These are phyloP conservation scores for Pseudomonodictys pantanalensis DNA, from an alignment of 495 filamentous ascomycete genomes.

Conservation along the genomic window DNA sequence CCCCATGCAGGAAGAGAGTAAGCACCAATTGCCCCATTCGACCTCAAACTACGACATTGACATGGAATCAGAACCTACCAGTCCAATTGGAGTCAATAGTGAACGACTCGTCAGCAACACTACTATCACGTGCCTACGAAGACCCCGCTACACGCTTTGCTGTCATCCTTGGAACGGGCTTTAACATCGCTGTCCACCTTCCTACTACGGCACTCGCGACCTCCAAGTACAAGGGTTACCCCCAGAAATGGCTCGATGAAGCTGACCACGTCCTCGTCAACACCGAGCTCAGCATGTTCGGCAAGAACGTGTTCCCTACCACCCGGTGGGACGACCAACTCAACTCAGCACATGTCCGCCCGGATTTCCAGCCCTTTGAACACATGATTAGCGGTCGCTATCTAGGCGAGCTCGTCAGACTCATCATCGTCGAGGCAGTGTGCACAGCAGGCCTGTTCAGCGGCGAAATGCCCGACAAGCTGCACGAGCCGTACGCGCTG, in stretches of 20 bases:
- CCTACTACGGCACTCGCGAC: constrained; percentile 37
- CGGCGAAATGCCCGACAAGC: constrained; percentile 53
- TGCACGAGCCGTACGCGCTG: constrained; percentile 55
- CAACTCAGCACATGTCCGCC: constrained; percentile 38
- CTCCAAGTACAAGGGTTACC: constrained; percentile 41
- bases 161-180: constrained; percentile 47
- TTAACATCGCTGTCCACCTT: constrained; percentile 45
- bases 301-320: constrained; percentile 41
- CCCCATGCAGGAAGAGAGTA: constrained; percentile 52
- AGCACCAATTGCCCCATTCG: constrained; percentile 4
- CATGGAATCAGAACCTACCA: constrained; percentile 36
- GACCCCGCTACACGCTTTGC: constrained; percentile 43
- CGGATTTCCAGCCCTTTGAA: constrained; percentile 49
- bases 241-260: constrained; percentile 38
- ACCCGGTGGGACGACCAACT: constrained; percentile 47
- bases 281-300: constrained; percentile 49
- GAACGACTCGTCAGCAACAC: constrained; percentile 45
- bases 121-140: constrained; percentile 46
- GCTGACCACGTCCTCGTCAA: constrained; percentile 46
- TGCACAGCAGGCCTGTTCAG: constrained; percentile 53
- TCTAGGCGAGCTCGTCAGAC: constrained; percentile 57
- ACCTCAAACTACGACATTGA: constrained; percentile 7
- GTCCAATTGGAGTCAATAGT: constrained; percentile 45
- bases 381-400: constrained; percentile 53
- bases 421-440: constrained; percentile 55